Percentiles rank a stretch among this genome's conserved stretches.
Conservation (phyloP, 2,329 filamentous ascomycete species). For the Hirsutella minnesotensis region DNA sequence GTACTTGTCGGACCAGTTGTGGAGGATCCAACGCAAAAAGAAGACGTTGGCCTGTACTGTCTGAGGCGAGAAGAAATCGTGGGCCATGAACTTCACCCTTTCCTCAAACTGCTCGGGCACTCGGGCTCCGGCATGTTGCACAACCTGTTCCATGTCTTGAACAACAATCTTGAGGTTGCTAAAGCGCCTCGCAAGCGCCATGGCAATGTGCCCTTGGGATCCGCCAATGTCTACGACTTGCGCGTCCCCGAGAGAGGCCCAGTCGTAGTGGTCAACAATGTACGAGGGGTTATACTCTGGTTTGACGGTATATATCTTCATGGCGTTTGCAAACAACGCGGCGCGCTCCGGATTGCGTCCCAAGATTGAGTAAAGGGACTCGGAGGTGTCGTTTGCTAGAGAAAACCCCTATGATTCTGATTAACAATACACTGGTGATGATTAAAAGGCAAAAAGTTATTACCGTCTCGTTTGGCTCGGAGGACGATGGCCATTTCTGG, state of each 20-base stretch:
- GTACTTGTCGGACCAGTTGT: conserved; percentile 41
- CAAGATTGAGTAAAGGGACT: conserved; percentile 18
- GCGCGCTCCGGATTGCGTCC: conserved; percentile 13
- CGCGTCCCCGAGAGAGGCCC: conserved; percentile 11
- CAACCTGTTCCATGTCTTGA: conserved; percentile 29
- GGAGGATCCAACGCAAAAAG: conserved; percentile 41
- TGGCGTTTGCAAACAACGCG: conserved; percentile 18
- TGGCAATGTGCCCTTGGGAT: conserved; percentile 27
- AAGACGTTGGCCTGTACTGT: conserved; percentile 32
- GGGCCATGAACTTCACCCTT: conserved; percentile 22
- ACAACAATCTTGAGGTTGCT: conserved; percentile 29
- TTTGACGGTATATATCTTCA: conserved; percentile 15
- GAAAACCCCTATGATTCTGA: conserved; percentile 13
- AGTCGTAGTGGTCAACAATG: conserved; percentile 11
- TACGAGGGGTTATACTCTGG: conserved; percentile 12
- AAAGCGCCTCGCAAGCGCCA: conserved; percentile 27
- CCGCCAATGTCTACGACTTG: conserved; percentile 25
- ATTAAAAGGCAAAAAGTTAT: conserved; percentile 9
- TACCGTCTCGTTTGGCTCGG: conserved; percentile 21
- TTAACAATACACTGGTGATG: no score
- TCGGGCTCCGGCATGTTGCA: conserved; percentile 21
- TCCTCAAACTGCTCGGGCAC: conserved; percentile 19
- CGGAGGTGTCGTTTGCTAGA: conserved; percentile 1
- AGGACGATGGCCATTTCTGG: conserved; percentile 22
- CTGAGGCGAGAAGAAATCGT: conserved; percentile 28